A percentile compares a stretch with the other conserved stretches of the same genome.
Evolutionary conservation across 257 asterid species (phyloP).

Genomic region (Eucommia ulmoides): DNA sequence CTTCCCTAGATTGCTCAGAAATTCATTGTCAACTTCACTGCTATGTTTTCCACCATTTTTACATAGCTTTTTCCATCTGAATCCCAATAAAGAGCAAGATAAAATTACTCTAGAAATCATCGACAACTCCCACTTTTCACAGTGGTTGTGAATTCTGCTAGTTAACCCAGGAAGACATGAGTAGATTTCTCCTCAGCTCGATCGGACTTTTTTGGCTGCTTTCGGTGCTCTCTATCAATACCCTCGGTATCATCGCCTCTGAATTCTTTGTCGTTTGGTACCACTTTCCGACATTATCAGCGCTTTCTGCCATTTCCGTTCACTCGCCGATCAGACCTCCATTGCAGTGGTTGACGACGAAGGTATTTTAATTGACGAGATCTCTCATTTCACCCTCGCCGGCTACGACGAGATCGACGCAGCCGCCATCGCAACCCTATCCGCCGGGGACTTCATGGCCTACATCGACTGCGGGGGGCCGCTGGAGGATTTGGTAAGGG

Average conservation of each 20-base stretch:
- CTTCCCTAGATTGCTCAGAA: no score
- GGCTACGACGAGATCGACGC: slow-evolving; percentile 51
- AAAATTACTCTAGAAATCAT: slow-evolving; percentile 31
- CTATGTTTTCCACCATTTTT: no score
- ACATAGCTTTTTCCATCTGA: no score
- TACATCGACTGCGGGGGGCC: slow-evolving; percentile 73
- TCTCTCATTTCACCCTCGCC: slow-evolving; percentile 55
- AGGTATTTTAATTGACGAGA: slow-evolving; percentile 50
- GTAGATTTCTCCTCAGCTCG: slow-evolving; percentile 56
- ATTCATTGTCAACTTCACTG: no score
- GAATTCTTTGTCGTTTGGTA: slow-evolving; percentile 26
- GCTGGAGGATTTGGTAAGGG: slow-evolving; percentile 52
- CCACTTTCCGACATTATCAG: slow-evolving; percentile 38
- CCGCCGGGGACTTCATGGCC: slow-evolving; percentile 73
- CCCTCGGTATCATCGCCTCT: slow-evolving; percentile 41
- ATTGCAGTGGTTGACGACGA: slow-evolving; percentile 61
- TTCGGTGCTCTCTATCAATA: slow-evolving; percentile 42
- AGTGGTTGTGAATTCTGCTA: slow-evolving; percentile 70
- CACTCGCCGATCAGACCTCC: slow-evolving; percentile 50
- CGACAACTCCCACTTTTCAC: slow-evolving; percentile 30
- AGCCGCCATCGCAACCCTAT: slow-evolving; percentile 57
- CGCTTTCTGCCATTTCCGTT: slow-evolving; percentile 26
- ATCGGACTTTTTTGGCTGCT: slow-evolving; percentile 59
- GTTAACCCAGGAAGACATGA: slow-evolving; percentile 72
- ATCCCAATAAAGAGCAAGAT: no score